Evolutionary conservation across 2,329 filamentous ascomycete genomes (phyloP).

Genomic region (Biscogniauxia mediterranea): DNA sequence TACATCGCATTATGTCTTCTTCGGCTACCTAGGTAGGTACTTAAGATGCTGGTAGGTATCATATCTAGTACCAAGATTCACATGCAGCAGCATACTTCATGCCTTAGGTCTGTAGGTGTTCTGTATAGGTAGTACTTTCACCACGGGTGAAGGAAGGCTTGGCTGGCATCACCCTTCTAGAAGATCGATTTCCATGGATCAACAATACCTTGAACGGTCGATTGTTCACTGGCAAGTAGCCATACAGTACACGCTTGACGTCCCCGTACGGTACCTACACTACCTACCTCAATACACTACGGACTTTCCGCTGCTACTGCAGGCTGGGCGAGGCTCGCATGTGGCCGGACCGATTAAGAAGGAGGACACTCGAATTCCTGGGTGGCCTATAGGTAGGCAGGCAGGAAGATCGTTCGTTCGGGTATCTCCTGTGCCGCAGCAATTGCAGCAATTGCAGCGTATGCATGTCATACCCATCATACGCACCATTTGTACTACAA

Average conservation of each 20-base stretch:
- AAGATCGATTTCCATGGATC: neutral
- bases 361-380: neutral
- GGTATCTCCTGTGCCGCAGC: neutral
- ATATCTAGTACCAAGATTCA: no score
- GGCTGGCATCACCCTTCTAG: constrained; percentile 1
- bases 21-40: no score
- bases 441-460: neutral
- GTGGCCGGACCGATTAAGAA: constrained; percentile 1
- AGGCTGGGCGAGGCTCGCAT: neutral
- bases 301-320: neutral
- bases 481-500: neutral
- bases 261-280: neutral
- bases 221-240: neutral
- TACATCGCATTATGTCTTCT: no score
- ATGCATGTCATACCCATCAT: neutral
- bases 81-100: neutral
- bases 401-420: neutral
- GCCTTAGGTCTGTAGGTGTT: neutral
- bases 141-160: neutral
- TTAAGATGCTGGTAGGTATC: no score
- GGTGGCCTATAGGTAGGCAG: neutral
- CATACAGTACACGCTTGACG: neutral
- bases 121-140: neutral
- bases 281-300: no score
- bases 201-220: neutral